Conservation (phyloP, 2,329 filamentous ascomycete species). For the Claviceps quebecensis region DNA sequence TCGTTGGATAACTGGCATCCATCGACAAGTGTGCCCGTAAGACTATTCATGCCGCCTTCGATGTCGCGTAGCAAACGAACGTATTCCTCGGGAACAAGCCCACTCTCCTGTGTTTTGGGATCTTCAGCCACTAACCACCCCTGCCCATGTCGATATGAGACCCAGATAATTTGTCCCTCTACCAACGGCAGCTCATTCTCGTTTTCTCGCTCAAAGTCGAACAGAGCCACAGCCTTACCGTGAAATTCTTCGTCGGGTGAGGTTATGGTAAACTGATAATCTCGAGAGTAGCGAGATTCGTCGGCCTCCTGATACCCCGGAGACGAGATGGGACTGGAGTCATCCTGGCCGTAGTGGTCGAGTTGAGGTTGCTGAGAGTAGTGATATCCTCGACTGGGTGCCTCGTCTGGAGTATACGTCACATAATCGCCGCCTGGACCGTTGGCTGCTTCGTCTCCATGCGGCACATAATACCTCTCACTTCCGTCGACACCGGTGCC, state of each 20-base stretch:
- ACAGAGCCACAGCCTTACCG: constrained; percentile 87
- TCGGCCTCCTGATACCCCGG: constrained; percentile 46
- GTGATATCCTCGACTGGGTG: constrained; percentile 35
- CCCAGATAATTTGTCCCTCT: constrained; percentile 92
- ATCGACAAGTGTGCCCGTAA: constrained; percentile 47
- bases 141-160: constrained; percentile 90
- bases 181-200: constrained; percentile 88
- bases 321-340: constrained; percentile 44
- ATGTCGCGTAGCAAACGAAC: constrained; percentile 86
- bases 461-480: constrained; percentile 61
- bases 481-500: constrained; percentile 55
- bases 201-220: constrained; percentile 89
- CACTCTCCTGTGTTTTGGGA: constrained; percentile 84
- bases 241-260: constrained; percentile 97
- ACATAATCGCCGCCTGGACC: constrained; percentile 69
- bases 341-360: constrained; percentile 35
- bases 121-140: constrained; percentile 97
- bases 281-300: constrained; percentile 70
- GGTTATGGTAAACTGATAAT: constrained; percentile 90
- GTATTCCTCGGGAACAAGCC: constrained; percentile 91
- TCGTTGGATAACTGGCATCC: constrained; percentile 39
- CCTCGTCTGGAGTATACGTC: constrained; percentile 57
- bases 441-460: constrained; percentile 53
- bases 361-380: constrained; percentile 32
- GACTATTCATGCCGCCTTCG: constrained; percentile 69